These are phyloP conservation scores for Paxillus ammoniavirescens DNA, from an alignment of 768 basidiomycete genomes.

Conservation along the genomic window DNA sequence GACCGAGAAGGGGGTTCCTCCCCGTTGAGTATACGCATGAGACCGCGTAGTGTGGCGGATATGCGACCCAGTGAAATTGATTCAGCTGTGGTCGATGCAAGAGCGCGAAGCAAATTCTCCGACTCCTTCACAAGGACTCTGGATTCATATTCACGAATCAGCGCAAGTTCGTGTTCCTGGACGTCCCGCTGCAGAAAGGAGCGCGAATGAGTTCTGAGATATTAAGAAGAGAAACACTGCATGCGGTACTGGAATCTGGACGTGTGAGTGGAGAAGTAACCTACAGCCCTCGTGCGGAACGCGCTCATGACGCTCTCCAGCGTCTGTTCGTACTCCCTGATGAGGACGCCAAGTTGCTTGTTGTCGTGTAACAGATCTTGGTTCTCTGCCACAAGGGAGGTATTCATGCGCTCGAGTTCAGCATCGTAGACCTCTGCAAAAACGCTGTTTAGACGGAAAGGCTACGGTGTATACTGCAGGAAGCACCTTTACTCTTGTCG, in stretches of 20 bases:
- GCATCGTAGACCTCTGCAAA: constrained; percentile 80
- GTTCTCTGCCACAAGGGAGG: constrained; percentile 77
- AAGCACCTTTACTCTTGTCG: constrained; percentile 79
- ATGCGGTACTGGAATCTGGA: too few species aligned
- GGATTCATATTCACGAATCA: constrained; percentile 89
- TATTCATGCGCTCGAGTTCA: constrained; percentile 88
- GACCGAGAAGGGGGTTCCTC: constrained; percentile 44
- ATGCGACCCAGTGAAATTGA: constrained; percentile 70
- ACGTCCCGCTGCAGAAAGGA: constrained; percentile 68
- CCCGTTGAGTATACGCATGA: constrained; percentile 68
- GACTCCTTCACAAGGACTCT: constrained; percentile 77
- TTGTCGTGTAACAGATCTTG: constrained; percentile 87
- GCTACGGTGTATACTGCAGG: not conserved
- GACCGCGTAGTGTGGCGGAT: constrained; percentile 64
- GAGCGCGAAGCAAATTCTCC: constrained; percentile 54
- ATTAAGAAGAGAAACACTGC: not conserved
- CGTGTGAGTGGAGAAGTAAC: constrained; percentile 30
- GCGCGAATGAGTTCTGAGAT: not conserved
- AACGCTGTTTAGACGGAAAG: not conserved
- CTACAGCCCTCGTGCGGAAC: constrained; percentile 88
- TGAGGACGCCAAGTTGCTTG: constrained; percentile 85
- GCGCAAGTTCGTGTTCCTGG: constrained; percentile 85
- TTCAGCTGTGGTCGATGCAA: constrained; percentile 60
- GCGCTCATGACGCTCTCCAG: constrained; percentile 90
- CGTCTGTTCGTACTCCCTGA: constrained; percentile 97